Evolutionary conservation across 2,329 filamentous ascomycete species (phyloP).

Genomic region (Ophiostoma novo-ulmi): DNA sequence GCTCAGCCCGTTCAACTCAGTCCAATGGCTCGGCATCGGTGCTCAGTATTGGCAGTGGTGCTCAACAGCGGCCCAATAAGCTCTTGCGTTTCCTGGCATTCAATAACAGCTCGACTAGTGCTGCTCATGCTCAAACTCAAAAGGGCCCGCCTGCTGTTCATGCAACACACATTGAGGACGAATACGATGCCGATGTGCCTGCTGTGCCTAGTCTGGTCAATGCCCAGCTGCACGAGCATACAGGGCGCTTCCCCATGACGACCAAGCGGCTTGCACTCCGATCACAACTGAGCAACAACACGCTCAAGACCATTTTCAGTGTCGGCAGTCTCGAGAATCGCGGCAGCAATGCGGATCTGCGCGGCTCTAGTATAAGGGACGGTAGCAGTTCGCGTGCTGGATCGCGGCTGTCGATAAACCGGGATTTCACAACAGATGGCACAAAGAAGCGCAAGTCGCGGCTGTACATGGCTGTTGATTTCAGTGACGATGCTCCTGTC

Average conservation of each 20-base stretch:
- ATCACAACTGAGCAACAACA: slow-evolving; percentile 43
- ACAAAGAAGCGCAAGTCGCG: slow-evolving; percentile 34
- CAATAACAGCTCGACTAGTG: slow-evolving; percentile 29
- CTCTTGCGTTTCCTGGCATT: slow-evolving; percentile 41
- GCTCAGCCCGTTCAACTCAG: slow-evolving; percentile 19
- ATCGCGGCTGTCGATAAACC: slow-evolving; percentile 1
- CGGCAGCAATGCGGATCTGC: slow-evolving; percentile 25
- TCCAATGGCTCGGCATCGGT: slow-evolving; percentile 32
- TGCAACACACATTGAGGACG: slow-evolving; percentile 34
- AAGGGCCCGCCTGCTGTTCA: slow-evolving; percentile 19
- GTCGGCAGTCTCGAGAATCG: slow-evolving; percentile 42
- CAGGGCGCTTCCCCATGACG: slow-evolving; percentile 33
- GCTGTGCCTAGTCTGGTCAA: not conserved
- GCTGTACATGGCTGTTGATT: slow-evolving; percentile 21
- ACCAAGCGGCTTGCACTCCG: slow-evolving; percentile 38
- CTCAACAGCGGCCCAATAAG: slow-evolving; percentile 38
- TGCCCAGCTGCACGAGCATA: slow-evolving; percentile 27
- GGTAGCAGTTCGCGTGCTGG: not conserved
- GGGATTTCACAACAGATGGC: not conserved
- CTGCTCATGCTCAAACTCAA: slow-evolving; percentile 23
- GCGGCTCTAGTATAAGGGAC: not conserved
- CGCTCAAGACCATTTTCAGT: slow-evolving; percentile 47
- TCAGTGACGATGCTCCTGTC: slow-evolving; percentile 12
- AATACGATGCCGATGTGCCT: slow-evolving; percentile 23
- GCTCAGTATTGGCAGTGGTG: slow-evolving; percentile 36